These are phyloP conservation scores for Tolypocladium album DNA, from an alignment of 2,329 filamentous ascomycete genomes.

Conservation along the genomic window DNA sequence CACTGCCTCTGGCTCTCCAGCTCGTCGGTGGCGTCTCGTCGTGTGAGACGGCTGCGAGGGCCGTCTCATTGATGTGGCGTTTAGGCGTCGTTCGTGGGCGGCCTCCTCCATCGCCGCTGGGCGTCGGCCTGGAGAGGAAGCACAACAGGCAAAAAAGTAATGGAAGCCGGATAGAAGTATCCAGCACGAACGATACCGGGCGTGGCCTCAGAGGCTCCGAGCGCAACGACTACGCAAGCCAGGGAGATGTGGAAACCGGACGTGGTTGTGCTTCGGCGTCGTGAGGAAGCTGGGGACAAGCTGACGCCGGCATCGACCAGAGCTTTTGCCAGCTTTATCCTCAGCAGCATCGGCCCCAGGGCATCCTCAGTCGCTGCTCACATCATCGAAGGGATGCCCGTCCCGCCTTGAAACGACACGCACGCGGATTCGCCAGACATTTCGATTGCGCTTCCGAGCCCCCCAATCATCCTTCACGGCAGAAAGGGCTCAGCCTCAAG, in stretches of 20 bases:
- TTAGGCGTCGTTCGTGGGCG: slow-evolving; percentile 19
- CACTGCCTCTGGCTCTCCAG: neutral
- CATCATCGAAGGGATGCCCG: no score
- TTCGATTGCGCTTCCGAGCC: neutral
- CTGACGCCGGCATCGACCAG: neutral
- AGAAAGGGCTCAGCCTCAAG: neutral
- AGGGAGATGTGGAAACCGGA: neutral
- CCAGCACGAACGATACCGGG: no score
- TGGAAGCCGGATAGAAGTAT: no score
- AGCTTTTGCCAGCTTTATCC: no score
- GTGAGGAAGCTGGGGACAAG: neutral
- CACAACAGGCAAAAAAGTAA: neutral
- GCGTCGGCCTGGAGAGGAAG: slow-evolving; percentile 8
- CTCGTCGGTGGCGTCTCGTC: slow-evolving; percentile 17
- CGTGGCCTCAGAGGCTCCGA: no score
- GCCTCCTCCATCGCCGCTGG: slow-evolving; percentile 20
- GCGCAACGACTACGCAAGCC: no score
- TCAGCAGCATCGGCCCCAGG: neutral
- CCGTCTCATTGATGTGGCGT: slow-evolving; percentile 21
- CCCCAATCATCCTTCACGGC: neutral
- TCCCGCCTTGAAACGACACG: neutral
- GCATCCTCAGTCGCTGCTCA: neutral
- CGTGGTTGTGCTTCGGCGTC: neutral
- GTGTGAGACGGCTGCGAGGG: slow-evolving; percentile 20
- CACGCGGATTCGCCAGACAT: neutral